Percentiles rank a stretch among this genome's conserved stretches.
These are phyloP conservation scores for Trypanosoma conorhini DNA, from an alignment of 208 protist species.

Conservation along the genomic window DNA sequence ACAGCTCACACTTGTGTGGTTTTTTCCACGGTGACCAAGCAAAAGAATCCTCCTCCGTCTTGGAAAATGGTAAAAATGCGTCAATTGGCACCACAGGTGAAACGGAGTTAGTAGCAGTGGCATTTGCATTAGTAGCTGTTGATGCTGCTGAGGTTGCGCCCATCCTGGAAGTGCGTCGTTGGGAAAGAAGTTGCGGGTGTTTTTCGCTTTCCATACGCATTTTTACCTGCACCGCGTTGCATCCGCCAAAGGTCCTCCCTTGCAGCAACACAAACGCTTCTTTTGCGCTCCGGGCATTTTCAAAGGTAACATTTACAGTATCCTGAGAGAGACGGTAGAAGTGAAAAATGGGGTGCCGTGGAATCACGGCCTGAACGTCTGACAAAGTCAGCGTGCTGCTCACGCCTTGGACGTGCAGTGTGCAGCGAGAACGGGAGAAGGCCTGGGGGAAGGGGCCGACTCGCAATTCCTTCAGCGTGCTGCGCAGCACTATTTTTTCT, in stretches of 20 bases:
- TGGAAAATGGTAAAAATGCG: not conserved
- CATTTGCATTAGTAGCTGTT: not conserved
- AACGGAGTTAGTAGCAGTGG: not conserved
- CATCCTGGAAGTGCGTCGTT: not conserved
- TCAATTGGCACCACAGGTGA: constrained; percentile 3
- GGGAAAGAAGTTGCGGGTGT: not conserved
- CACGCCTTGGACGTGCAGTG: constrained; percentile 4
- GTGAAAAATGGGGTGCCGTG: constrained; percentile 1
- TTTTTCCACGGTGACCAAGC: not conserved
- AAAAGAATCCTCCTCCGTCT: not conserved
- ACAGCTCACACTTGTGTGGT: not conserved
- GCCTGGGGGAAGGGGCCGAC: constrained; percentile 10
- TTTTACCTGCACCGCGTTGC: constrained; percentile 3
- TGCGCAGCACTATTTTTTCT: not conserved
- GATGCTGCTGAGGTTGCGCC: too few relatives aligned
- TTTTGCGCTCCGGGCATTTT: constrained; percentile 14
- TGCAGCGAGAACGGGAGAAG: constrained; percentile 7
- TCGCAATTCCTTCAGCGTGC: not conserved
- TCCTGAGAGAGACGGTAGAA: constrained; percentile 2
- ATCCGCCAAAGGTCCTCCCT: constrained; percentile 13
- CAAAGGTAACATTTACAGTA: constrained; percentile 12
- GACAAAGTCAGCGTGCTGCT: not conserved
- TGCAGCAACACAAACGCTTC: constrained; percentile 12
- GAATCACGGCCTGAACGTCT: not conserved
- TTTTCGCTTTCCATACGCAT: constrained; percentile 11